These are phyloP conservation scores for Fusarium hainanense DNA, from an alignment of 2,329 filamentous ascomycete species.

Conservation along the genomic window DNA sequence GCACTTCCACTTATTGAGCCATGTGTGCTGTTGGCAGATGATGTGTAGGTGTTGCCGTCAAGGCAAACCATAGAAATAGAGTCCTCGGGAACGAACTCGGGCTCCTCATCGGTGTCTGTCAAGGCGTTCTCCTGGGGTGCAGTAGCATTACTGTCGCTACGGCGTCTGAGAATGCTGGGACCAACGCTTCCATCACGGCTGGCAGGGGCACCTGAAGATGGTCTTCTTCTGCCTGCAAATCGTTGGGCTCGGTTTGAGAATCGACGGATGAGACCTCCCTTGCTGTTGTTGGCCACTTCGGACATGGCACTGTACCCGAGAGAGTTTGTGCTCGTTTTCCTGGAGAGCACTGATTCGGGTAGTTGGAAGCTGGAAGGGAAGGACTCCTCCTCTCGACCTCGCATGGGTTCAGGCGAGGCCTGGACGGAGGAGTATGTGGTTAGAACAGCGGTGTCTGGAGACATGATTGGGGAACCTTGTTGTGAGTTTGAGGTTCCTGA, in stretches of 20 bases:
- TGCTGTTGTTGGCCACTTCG: slow-evolving; percentile 61
- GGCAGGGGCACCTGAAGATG: slow-evolving; percentile 79
- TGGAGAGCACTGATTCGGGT: slow-evolving; percentile 75
- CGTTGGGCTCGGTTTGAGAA: slow-evolving; percentile 83
- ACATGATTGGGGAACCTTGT: slow-evolving; percentile 68
- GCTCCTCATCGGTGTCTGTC: slow-evolving; percentile 63
- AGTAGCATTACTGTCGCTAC: slow-evolving; percentile 89
- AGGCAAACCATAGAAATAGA: slow-evolving; percentile 53
- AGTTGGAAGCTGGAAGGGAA: slow-evolving; percentile 71
- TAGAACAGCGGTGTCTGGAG: slow-evolving; percentile 63
- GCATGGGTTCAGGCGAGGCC: slow-evolving; percentile 72
- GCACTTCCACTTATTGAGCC: slow-evolving; percentile 59
- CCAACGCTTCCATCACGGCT: slow-evolving; percentile 90
- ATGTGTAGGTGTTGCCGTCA: slow-evolving; percentile 59
- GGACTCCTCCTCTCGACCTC: slow-evolving; percentile 65
- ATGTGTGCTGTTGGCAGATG: slow-evolving; percentile 60
- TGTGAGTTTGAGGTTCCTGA: slow-evolving; percentile 66
- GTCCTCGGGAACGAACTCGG: slow-evolving; percentile 54
- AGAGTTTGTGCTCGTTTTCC: slow-evolving; percentile 69
- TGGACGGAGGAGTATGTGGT: slow-evolving; percentile 73
- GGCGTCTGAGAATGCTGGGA: slow-evolving; percentile 84
- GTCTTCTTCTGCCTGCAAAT: slow-evolving; percentile 75
- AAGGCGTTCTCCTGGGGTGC: slow-evolving; percentile 63
- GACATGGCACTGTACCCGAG: slow-evolving; percentile 71
- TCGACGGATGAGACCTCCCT: slow-evolving; percentile 76